These are phyloP conservation scores for Circinella minor DNA, from an alignment of 371 early-diverging fungal species.

Conservation along the genomic window DNA sequence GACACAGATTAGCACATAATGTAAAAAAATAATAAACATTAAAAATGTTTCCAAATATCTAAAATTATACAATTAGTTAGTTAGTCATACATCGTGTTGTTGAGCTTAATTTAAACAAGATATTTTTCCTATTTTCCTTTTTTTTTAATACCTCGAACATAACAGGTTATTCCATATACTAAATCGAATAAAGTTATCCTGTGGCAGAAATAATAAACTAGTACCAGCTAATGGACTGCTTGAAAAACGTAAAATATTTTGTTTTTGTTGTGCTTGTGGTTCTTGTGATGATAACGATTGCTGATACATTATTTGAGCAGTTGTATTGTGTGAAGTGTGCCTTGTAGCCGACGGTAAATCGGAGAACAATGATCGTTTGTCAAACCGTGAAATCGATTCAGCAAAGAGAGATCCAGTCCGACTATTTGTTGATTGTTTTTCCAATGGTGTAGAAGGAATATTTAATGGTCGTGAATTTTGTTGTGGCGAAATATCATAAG, in stretches of 20 bases:
- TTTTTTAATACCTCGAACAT: slow-evolving; percentile 44
- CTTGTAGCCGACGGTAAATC: slow-evolving; percentile 14
- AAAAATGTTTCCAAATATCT: slow-evolving; percentile 51
- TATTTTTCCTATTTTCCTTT: neutral
- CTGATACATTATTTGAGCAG: slow-evolving; percentile 2
- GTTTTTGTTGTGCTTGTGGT: neutral
- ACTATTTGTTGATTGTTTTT: slow-evolving; percentile 10
- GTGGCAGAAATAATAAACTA: slow-evolving; percentile 27
- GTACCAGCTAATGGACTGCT: slow-evolving; percentile 13
- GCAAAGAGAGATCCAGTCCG: neutral
- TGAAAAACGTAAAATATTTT: neutral
- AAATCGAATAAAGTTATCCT: slow-evolving; percentile 31
- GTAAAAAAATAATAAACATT: slow-evolving; percentile 49
- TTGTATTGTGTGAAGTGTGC: slow-evolving; percentile 4
- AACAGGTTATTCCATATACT: slow-evolving; percentile 36
- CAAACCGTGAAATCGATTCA: slow-evolving; percentile 10
- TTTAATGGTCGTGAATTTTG: neutral
- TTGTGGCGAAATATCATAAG: neutral
- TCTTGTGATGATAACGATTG: neutral
- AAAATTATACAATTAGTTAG: slow-evolving; percentile 8
- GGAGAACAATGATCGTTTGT: slow-evolving; percentile 13
- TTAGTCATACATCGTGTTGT: no score
- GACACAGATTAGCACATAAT: slow-evolving; percentile 58
- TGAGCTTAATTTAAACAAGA: neutral
- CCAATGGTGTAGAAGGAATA: neutral